A percentile compares a stretch with the other conserved stretches of the same genome.
Evolutionary conservation across 2,329 filamentous ascomycete genomes (phyloP).

Genomic region (Metarhizium robertsii): DNA sequence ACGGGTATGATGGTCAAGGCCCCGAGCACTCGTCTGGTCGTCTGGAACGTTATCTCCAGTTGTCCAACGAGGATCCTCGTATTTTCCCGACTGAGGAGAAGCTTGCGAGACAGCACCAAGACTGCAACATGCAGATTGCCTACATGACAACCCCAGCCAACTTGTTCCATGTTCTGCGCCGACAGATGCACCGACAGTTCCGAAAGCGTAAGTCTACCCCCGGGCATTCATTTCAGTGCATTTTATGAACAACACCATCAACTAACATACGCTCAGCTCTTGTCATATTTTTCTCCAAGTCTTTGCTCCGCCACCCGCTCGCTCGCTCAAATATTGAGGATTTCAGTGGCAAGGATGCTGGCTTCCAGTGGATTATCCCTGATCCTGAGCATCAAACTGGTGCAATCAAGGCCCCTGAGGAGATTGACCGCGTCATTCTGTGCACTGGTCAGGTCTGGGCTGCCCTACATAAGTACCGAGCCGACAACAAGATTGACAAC

Average conservation of each 20-base stretch:
- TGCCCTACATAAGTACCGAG: conserved; percentile 82
- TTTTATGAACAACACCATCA: background rate
- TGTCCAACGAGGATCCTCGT: conserved; percentile 94
- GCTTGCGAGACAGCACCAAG: conserved; percentile 93
- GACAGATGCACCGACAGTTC: conserved; percentile 99
- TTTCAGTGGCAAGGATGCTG: conserved; percentile 72
- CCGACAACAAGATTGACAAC: conserved; percentile 76
- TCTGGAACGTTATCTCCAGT: conserved; percentile 93
- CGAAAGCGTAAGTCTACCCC: conserved; percentile 70
- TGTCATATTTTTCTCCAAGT: conserved; percentile 97
- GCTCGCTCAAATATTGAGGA: conserved; percentile 85
- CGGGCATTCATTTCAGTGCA: background rate
- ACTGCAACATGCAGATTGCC: conserved; percentile 98
- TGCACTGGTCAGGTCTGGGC: conserved; percentile 94
- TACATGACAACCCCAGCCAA: conserved; percentile 97
- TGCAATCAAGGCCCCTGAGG: conserved; percentile 65
- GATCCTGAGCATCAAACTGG: conserved; percentile 76
- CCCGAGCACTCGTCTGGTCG: conserved; percentile 97
- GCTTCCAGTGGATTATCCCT: conserved; percentile 94
- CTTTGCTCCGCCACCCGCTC: conserved; percentile 85
- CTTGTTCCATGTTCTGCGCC: conserved; percentile 88
- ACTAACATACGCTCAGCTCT: conserved; percentile 48
- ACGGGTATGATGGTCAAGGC: conserved; percentile 96
- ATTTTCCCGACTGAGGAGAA: conserved; percentile 83
- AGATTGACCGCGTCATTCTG: conserved; percentile 89